These are phyloP conservation scores for Kazachstania bromeliacearum DNA, from an alignment of 805 yeast species.

Conservation along the genomic window DNA sequence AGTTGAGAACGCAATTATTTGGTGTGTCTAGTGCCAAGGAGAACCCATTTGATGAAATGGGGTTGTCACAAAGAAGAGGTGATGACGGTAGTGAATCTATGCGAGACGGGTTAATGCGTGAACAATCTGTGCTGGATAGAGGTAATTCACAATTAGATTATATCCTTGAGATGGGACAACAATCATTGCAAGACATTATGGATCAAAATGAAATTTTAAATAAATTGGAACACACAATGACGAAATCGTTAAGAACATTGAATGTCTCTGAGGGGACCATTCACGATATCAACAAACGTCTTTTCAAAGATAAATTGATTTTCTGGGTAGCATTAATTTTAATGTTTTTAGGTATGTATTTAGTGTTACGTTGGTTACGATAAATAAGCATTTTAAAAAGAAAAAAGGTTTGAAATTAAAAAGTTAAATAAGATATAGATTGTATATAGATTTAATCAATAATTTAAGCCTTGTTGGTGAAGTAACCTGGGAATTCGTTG, in stretches of 20 bases:
- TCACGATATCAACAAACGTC: conserved; percentile 65
- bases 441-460: not conserved
- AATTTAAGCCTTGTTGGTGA: conserved; percentile 36
- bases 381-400: conserved; percentile 16
- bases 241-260: conserved; percentile 62
- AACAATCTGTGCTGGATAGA: conserved; percentile 49
- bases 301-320: conserved; percentile 76
- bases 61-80: too few species aligned
- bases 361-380: conserved; percentile 53
- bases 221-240: conserved; percentile 51
- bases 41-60: conserved; percentile 21
- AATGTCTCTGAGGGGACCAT: conserved; percentile 86
- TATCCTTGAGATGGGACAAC: conserved; percentile 80
- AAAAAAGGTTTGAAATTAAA: not conserved
- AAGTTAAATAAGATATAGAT: conserved; percentile 1
- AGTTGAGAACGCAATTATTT: conserved; percentile 18
- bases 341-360: conserved; percentile 57
- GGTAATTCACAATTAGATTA: conserved; percentile 82
- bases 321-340: conserved; percentile 67
- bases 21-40: conserved; percentile 9
- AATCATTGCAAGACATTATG: conserved; percentile 74
- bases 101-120: conserved; percentile 61
- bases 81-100: conserved; percentile 23
- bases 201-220: conserved; percentile 71
- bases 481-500: conserved; percentile 87